Conservation (phyloP, 1,284 basidiomycete species). For the Thecaphora thlaspeos region DNA sequence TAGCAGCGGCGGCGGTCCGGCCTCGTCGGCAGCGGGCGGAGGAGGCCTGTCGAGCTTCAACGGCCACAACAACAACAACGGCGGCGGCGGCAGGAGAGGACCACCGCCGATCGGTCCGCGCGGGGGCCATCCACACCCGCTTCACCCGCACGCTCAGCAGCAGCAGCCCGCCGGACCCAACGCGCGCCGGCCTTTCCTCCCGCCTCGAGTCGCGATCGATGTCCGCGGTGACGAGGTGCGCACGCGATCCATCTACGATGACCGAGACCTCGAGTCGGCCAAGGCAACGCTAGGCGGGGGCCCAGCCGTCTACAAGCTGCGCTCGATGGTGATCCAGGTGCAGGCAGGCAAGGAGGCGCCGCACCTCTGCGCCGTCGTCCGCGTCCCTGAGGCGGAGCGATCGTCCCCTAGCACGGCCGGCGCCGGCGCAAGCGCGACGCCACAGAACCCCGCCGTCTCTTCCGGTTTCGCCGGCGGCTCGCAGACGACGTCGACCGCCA, state of each 20-base stretch:
- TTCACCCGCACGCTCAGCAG: background rate
- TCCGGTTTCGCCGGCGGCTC: constrained; percentile 35
- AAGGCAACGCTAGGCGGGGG: constrained; percentile 10
- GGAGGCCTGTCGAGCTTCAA: no score
- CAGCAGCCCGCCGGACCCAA: background rate
- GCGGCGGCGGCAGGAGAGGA: constrained; percentile 4
- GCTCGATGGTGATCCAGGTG: constrained; percentile 76
- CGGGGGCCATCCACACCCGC: no score
- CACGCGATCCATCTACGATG: constrained; percentile 23
- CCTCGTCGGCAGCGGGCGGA: no score
- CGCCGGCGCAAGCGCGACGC: constrained; percentile 22
- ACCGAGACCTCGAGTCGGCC: constrained; percentile 17
- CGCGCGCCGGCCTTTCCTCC: constrained; percentile 60
- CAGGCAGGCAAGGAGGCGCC: constrained; percentile 72
- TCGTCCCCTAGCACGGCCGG: constrained; percentile 65
- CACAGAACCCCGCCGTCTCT: background rate
- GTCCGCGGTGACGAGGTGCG: constrained; percentile 36
- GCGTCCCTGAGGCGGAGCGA: constrained; percentile 67
- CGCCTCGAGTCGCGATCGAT: constrained; percentile 52
- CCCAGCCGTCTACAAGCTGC: constrained; percentile 61
- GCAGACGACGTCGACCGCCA: constrained; percentile 10
- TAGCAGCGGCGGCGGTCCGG: constrained; percentile 3
- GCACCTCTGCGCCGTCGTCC: constrained; percentile 86
- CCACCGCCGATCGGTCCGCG: no score
- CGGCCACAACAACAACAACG: constrained; percentile 54